These are phyloP conservation scores for Pseudopyricularia javanii DNA, from an alignment of 2,329 filamentous ascomycete species.

Conservation along the genomic window DNA sequence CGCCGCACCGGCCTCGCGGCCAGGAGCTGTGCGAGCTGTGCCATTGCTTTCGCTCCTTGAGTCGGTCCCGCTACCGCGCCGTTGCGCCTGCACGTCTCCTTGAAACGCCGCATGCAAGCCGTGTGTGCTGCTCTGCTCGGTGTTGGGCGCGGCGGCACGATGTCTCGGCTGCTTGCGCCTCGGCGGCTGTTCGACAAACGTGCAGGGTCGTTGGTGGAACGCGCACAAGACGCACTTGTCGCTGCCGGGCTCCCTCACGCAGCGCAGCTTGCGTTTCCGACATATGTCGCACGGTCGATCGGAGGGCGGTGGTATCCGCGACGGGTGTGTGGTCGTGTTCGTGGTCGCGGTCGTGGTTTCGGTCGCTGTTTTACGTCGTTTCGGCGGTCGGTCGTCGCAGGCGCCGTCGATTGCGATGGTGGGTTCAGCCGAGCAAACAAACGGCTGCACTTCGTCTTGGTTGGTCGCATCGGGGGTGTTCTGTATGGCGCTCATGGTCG, in stretches of 20 bases:
- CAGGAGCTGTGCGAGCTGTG: background rate
- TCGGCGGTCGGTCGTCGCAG: background rate
- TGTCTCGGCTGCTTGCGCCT: constrained; percentile 34
- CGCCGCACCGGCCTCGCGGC: background rate
- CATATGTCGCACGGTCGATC: constrained; percentile 50
- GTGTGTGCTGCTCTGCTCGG: background rate
- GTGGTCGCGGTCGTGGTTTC: background rate
- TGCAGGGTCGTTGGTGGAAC: constrained; percentile 56
- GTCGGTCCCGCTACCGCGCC: background rate
- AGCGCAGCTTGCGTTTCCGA: constrained; percentile 52
- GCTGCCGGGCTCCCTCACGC: constrained; percentile 48
- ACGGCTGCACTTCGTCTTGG: background rate
- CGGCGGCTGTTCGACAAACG: constrained; percentile 50
- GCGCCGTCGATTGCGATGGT: background rate
- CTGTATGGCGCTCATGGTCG: no score
- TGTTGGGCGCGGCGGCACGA: constrained; percentile 12
- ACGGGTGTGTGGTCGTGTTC: no score
- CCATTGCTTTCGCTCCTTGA: constrained; percentile 1
- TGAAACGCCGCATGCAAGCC: background rate
- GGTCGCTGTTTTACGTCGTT: background rate
- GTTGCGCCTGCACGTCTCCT: background rate
- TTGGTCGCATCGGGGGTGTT: background rate
- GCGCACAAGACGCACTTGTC: constrained; percentile 50
- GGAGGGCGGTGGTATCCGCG: background rate
- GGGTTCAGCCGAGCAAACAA: background rate